A percentile compares a stretch with the other conserved stretches of the same genome.
These are phyloP conservation scores for Ophiocordyceps sinensis DNA, from an alignment of 2,329 filamentous ascomycete species.

Conservation along the genomic window DNA sequence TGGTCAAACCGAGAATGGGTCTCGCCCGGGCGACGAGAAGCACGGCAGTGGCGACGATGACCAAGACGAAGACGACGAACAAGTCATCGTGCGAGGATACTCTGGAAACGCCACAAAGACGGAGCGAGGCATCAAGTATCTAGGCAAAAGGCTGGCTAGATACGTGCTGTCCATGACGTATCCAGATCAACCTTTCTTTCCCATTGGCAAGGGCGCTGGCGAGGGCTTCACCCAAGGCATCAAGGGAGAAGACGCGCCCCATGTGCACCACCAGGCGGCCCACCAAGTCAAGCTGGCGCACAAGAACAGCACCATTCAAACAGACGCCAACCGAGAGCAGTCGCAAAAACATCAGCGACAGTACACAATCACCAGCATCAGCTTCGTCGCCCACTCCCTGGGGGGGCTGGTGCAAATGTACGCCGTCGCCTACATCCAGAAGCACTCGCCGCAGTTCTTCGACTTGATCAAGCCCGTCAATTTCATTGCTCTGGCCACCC, in stretches of 20 bases:
- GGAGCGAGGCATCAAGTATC: conserved; percentile 90
- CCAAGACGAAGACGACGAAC: conserved; percentile 57
- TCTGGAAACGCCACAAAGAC: conserved; percentile 81
- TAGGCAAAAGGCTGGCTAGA: conserved; percentile 86
- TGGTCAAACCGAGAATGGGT: no score
- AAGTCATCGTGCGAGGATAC: conserved; percentile 82
- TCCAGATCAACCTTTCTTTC: conserved; percentile 80
- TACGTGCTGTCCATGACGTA: conserved; percentile 84
- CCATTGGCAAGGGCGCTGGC: conserved; percentile 37
- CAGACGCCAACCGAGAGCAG: conserved; percentile 37
- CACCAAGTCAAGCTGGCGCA: conserved; percentile 23
- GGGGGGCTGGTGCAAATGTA: conserved; percentile 87
- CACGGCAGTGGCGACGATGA: conserved; percentile 20
- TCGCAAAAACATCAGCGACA: conserved; percentile 33
- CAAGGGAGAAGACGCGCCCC: conserved; percentile 16
- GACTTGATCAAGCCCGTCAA: conserved; percentile 75
- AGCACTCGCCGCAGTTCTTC: conserved; percentile 87
- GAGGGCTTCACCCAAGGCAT: conserved; percentile 26
- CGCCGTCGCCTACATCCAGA: conserved; percentile 90
- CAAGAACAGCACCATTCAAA: conserved; percentile 46
- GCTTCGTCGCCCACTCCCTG: conserved; percentile 83
- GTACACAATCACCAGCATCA: conserved; percentile 87
- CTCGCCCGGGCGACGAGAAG: no score
- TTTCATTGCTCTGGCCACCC: conserved; percentile 77
- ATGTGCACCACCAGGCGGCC: conserved; percentile 24